Percentiles rank a stretch among this genome's conserved stretches.
Conservation (phyloP, 2,329 filamentous ascomycete species). For the Chrysoporthe austroafricana region DNA sequence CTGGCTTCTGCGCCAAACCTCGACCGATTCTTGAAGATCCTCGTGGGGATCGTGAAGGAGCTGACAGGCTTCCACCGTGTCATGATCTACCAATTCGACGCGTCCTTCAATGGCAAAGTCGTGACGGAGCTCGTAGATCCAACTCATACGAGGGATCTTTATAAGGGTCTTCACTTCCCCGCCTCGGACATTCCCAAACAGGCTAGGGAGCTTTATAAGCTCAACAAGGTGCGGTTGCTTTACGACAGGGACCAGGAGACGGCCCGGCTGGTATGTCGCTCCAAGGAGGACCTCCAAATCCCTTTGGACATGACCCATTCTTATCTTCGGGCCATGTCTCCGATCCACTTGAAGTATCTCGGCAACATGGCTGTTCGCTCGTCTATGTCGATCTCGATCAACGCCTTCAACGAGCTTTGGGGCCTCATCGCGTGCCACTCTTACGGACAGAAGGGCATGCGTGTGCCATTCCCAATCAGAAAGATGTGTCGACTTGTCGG, state of each 20-base stretch:
- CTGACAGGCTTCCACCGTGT: slow-evolving; percentile 89
- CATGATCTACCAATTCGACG: slow-evolving; percentile 92
- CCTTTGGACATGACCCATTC: slow-evolving; percentile 84
- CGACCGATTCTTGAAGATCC: slow-evolving; percentile 75
- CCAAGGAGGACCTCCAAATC: slow-evolving; percentile 70
- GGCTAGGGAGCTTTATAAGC: slow-evolving; percentile 83
- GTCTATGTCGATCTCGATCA: slow-evolving; percentile 93
- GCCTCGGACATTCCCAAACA: slow-evolving; percentile 86
- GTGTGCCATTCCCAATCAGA: slow-evolving; percentile 88
- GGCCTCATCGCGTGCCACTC: slow-evolving; percentile 85
- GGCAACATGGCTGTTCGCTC: slow-evolving; percentile 89
- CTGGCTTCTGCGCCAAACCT: slow-evolving; percentile 72
- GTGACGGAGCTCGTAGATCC: slow-evolving; percentile 88
- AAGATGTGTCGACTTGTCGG: slow-evolving; percentile 91
- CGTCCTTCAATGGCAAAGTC: slow-evolving; percentile 79
- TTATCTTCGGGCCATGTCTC: slow-evolving; percentile 87
- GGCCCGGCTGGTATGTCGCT: slow-evolving; percentile 79
- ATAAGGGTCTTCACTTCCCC: slow-evolving; percentile 86
- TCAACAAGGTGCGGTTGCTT: slow-evolving; percentile 86
- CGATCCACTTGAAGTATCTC: slow-evolving; percentile 86
- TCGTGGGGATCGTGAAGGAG: slow-evolving; percentile 87
- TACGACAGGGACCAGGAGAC: slow-evolving; percentile 85
- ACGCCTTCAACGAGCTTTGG: slow-evolving; percentile 84
- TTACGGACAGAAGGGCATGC: slow-evolving; percentile 78
- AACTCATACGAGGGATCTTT: slow-evolving; percentile 77